These are phyloP conservation scores for Staphylotrichum tortipilum DNA, from an alignment of 495 filamentous ascomycete genomes.

Conservation along the genomic window DNA sequence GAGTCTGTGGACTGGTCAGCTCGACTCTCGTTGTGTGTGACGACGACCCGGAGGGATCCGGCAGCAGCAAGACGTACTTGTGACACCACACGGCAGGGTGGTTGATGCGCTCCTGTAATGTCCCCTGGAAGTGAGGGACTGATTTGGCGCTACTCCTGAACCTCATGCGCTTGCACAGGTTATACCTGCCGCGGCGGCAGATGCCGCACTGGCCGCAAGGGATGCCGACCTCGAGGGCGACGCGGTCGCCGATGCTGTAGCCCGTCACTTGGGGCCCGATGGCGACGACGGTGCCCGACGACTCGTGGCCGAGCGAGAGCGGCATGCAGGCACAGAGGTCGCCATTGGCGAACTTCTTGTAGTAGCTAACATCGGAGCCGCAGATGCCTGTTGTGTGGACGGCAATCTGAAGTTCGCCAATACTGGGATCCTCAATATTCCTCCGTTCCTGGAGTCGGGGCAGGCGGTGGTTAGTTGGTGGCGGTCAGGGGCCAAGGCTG, in stretches of 20 bases:
- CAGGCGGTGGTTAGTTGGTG: too few relatives aligned
- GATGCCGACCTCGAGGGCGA: constrained; percentile 77
- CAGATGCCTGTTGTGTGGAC: constrained; percentile 71
- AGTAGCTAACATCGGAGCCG: constrained; percentile 80
- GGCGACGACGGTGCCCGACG: constrained; percentile 59
- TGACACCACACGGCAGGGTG: constrained; percentile 75
- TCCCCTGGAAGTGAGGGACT: constrained; percentile 80
- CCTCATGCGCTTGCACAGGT: constrained; percentile 73
- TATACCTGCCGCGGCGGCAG: constrained; percentile 73
- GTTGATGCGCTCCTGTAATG: constrained; percentile 83
- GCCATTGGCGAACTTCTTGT: constrained; percentile 75
- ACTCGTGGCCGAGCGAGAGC: constrained; percentile 72
- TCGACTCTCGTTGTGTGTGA: background rate
- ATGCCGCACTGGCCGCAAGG: constrained; percentile 68
- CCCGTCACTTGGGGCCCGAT: constrained; percentile 48
- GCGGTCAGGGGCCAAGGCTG: too few relatives aligned
- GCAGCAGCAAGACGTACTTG: constrained; percentile 46
- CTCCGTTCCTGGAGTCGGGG: constrained; percentile 36
- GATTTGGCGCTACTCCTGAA: constrained; percentile 80
- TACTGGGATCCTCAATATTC: constrained; percentile 36
- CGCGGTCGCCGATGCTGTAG: constrained; percentile 63
- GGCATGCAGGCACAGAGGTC: constrained; percentile 67
- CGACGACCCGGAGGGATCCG: background rate
- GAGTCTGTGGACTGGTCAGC: constrained; percentile 40
- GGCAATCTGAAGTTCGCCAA: constrained; percentile 61